phyloP scores from a whole-genome alignment of 768 basidiomycete genomes.

The Naganishia vaughanmartiniae region DNA sequence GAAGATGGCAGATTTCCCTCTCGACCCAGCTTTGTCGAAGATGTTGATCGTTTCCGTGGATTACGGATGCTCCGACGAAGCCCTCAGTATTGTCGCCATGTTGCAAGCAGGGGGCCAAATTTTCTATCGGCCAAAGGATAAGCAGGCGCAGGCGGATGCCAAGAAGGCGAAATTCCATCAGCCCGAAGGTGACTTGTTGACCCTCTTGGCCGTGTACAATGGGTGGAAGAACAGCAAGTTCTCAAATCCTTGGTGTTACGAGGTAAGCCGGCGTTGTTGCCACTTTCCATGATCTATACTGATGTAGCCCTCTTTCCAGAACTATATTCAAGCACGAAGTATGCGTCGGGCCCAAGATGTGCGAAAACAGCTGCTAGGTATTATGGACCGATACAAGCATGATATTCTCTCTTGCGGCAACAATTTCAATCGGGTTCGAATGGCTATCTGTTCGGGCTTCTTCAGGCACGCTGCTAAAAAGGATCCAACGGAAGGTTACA shows the following conservation, averaged over 20 bases:
- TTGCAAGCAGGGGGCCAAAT: slow-evolving; percentile 84
- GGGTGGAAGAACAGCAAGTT: slow-evolving; percentile 97
- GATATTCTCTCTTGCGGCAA: slow-evolving; percentile 80
- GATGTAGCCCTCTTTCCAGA: slow-evolving; percentile 50
- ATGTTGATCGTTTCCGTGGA: slow-evolving; percentile 98
- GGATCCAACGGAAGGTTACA: slow-evolving; percentile 84
- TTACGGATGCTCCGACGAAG: slow-evolving; percentile 95
- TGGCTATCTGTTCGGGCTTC: slow-evolving; percentile 65
- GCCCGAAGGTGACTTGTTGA: slow-evolving; percentile 86
- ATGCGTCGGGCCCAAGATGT: slow-evolving; percentile 98
- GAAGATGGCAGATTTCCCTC: slow-evolving; percentile 99
- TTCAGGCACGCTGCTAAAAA: slow-evolving; percentile 99
- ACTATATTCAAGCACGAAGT: slow-evolving; percentile 95
- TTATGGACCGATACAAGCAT: slow-evolving; percentile 99
- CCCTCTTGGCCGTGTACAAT: slow-evolving; percentile 78
- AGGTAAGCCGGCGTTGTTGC: slow-evolving; percentile 48
- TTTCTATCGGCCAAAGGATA: slow-evolving; percentile 99
- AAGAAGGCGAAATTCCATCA: slow-evolving; percentile 99
- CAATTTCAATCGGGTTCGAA: slow-evolving; percentile 88
- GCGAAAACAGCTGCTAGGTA: slow-evolving; percentile 91
- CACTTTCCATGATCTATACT: background rate
- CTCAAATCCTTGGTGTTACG: slow-evolving; percentile 98
- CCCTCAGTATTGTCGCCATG: slow-evolving; percentile 96
- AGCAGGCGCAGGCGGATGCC: slow-evolving; percentile 97
- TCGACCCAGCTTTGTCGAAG: slow-evolving; percentile 93